Conservation (phyloP, 2,329 filamentous ascomycete species). For the Aureobasidium mangrovei region DNA sequence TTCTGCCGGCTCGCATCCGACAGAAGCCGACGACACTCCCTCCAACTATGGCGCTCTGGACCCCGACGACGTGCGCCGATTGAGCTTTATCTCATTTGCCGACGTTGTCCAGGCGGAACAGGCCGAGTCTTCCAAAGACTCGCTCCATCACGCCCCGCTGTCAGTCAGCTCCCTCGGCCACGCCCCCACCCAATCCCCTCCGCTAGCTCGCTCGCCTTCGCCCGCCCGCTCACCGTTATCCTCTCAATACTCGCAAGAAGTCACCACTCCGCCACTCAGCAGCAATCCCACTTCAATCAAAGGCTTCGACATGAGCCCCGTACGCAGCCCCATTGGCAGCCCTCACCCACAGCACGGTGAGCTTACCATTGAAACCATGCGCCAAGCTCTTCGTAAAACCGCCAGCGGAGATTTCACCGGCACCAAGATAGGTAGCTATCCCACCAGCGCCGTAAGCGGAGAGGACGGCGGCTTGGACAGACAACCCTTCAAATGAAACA, state of each 20-base stretch:
- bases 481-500: constrained; percentile 19
- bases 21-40: constrained; percentile 47
- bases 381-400: constrained; percentile 76
- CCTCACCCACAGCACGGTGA: constrained; percentile 52
- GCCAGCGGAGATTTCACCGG: constrained; percentile 67
- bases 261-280: constrained; percentile 56
- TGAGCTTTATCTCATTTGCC: constrained; percentile 95
- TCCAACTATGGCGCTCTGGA: constrained; percentile 74
- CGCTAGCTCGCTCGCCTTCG: constrained; percentile 57
- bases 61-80: constrained; percentile 64
- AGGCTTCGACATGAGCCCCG: constrained; percentile 54
- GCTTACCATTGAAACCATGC: constrained; percentile 87
- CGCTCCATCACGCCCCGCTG: constrained; percentile 59
- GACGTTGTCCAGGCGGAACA: constrained; percentile 87
- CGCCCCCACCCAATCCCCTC: constrained; percentile 14
- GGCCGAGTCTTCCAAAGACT: constrained; percentile 40
- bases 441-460: constrained; percentile 31
- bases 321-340: constrained; percentile 54
- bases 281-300: constrained; percentile 69
- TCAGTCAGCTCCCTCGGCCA: constrained; percentile 47
- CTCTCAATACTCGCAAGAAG: constrained; percentile 55
- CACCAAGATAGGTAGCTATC: constrained; percentile 25
- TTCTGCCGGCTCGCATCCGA: constrained; percentile 2
- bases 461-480: constrained; percentile 29
- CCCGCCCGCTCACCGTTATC: constrained; percentile 61